A percentile compares a stretch with the other conserved stretches of the same genome.
These are phyloP conservation scores for Monilinia laxa DNA, from an alignment of 2,329 filamentous ascomycete genomes.

Conservation along the genomic window DNA sequence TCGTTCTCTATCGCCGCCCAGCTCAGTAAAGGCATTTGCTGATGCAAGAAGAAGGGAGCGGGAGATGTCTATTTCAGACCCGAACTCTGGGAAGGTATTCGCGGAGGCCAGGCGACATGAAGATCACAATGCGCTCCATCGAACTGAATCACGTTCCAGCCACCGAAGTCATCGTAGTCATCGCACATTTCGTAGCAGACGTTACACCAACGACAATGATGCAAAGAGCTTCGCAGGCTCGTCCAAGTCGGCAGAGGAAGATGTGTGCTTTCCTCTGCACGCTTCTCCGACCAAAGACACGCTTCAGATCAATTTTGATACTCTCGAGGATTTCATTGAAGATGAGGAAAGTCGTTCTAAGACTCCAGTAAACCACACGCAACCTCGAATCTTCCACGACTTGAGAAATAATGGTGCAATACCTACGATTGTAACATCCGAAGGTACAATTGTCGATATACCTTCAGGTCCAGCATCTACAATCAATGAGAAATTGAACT, in stretches of 20 bases:
- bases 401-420: slow-evolving; percentile 32
- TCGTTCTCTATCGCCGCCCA: slow-evolving; percentile 81
- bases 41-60: slow-evolving; percentile 84
- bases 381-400: slow-evolving; percentile 39
- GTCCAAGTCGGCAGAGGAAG: slow-evolving; percentile 74
- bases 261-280: slow-evolving; percentile 83
- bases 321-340: slow-evolving; percentile 86
- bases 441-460: slow-evolving; percentile 58
- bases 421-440: slow-evolving; percentile 44
- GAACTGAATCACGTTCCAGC: slow-evolving; percentile 69
- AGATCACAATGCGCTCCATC: slow-evolving; percentile 58
- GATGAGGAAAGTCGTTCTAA: slow-evolving; percentile 54
- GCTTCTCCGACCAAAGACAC: slow-evolving; percentile 69
- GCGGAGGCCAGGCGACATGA: slow-evolving; percentile 80
- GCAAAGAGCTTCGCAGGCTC: slow-evolving; percentile 60
- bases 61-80: slow-evolving; percentile 57
- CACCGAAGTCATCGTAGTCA: slow-evolving; percentile 57
- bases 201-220: slow-evolving; percentile 62
- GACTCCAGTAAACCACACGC: slow-evolving; percentile 38
- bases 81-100: slow-evolving; percentile 94
- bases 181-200: slow-evolving; percentile 54
- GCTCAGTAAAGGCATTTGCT: slow-evolving; percentile 96
- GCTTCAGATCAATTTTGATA: slow-evolving; percentile 87
- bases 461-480: slow-evolving; percentile 48
- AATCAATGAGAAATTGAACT: slow-evolving; percentile 53